Evolutionary conservation across 2,329 filamentous ascomycete genomes (phyloP).

Genomic region (Trichoderma lentiforme): DNA sequence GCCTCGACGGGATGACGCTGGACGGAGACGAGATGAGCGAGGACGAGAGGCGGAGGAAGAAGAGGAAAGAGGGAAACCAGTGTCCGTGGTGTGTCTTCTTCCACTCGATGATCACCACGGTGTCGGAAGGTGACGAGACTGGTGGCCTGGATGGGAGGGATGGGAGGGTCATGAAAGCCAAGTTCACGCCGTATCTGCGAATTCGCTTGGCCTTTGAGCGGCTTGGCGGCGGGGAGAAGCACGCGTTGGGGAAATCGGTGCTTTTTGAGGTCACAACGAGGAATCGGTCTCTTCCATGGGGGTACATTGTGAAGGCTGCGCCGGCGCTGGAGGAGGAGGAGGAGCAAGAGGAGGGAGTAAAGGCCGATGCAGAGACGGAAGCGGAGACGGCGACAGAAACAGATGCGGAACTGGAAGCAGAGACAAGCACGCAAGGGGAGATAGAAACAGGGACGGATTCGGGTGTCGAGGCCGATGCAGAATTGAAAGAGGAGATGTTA

Average conservation of each 20-base stretch:
- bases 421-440: neutral
- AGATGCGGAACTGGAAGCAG: neutral
- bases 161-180: conserved; percentile 22
- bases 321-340: neutral
- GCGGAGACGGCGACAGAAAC: neutral
- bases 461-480: neutral
- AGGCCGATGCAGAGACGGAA: neutral
- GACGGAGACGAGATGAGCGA: neutral
- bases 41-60: neutral
- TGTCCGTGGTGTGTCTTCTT: conserved; percentile 41
- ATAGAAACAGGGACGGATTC: neutral
- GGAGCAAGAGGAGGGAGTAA: neutral
- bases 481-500: neutral
- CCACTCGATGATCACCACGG: conserved; percentile 33
- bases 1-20: neutral
- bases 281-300: conserved; percentile 36
- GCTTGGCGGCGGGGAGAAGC: conserved; percentile 36
- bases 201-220: conserved; percentile 39
- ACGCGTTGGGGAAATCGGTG: conserved; percentile 35
- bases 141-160: conserved; percentile 1
- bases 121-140: conserved; percentile 25
- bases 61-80: neutral
- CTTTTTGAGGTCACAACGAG: conserved; percentile 37
- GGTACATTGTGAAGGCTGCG: conserved; percentile 34
- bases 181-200: conserved; percentile 38